Evolutionary conservation across 257 asterid genomes (phyloP).

Genomic region (Linderniella brevidens): DNA sequence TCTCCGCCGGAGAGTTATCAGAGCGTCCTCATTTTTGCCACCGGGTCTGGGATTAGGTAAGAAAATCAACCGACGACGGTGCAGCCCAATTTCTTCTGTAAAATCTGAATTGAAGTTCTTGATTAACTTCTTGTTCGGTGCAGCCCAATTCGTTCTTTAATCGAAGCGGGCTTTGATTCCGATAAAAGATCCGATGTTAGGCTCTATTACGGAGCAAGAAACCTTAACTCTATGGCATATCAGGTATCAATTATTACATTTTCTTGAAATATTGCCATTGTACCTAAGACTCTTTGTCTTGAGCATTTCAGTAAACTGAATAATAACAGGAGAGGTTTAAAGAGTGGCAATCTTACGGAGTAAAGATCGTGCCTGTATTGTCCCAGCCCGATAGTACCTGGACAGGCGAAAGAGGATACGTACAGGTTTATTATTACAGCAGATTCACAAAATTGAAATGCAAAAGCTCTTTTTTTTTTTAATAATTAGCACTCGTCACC

Average conservation of each 20-base stretch:
- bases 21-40: constrained; percentile 77
- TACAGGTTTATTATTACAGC: constrained; percentile 36
- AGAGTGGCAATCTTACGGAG: constrained; percentile 74
- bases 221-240: constrained; percentile 78
- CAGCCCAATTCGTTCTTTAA: constrained; percentile 86
- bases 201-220: constrained; percentile 91
- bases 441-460: neutral
- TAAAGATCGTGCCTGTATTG: constrained; percentile 66
- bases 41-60: constrained; percentile 96
- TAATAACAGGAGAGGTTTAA: constrained; percentile 65
- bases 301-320: neutral
- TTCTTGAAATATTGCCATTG: neutral
- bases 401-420: constrained; percentile 78
- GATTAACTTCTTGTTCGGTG: constrained; percentile 2
- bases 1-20: constrained; percentile 51
- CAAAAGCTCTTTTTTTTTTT: neutral
- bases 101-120: constrained; percentile 1
- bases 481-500: too few relatives aligned
- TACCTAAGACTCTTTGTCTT: neutral
- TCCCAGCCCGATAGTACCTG: constrained; percentile 76
- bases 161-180: constrained; percentile 67
- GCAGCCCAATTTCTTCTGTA: neutral
- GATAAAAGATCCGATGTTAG: constrained; percentile 71
- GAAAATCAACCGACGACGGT: neutral
- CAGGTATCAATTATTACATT: constrained; percentile 28